A percentile compares a stretch with the other conserved stretches of the same genome.
Evolutionary conservation across 192 early-diverging fungal species (phyloP).

Genomic region (Podila epicladia): DNA sequence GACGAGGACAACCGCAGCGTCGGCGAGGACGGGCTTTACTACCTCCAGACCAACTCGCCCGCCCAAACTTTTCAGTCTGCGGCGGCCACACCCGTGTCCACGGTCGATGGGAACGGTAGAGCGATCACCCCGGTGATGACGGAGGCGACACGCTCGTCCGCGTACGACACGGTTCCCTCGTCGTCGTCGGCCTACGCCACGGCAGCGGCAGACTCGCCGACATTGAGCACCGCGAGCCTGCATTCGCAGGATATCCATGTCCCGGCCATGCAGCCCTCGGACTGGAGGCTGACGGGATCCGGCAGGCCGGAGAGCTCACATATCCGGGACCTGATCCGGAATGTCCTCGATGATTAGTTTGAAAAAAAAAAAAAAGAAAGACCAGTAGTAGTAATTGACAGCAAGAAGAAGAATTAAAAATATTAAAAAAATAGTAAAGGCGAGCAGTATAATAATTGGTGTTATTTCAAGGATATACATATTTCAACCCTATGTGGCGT

Average conservation of each 20-base stretch:
- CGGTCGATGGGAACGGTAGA: not conserved
- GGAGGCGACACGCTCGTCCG: conserved; percentile 9
- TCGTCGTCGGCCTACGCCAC: conserved; percentile 11
- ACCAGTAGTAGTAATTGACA: not conserved
- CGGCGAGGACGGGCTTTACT: not conserved
- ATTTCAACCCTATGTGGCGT: not conserved
- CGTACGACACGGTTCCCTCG: conserved; percentile 22
- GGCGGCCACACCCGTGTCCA: not conserved
- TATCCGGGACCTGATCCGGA: conserved; percentile 38
- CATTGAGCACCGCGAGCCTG: conserved; percentile 2
- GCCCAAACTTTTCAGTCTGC: conserved; percentile 12
- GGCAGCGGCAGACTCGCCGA: conserved; percentile 20
- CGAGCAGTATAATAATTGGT: too few species aligned
- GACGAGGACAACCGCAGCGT: conserved; percentile 19
- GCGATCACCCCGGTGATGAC: not conserved
- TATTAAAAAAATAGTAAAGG: too few species aligned
- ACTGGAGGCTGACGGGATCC: conserved; percentile 1
- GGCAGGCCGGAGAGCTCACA: conserved; percentile 19
- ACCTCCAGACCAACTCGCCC: conserved; percentile 14
- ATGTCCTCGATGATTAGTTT: conserved; percentile 36
- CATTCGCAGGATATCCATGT: conserved; percentile 16
- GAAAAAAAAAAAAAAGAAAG: too few species aligned
- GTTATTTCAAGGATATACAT: not conserved
- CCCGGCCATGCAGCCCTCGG: not conserved
- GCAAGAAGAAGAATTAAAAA: not conserved